A percentile compares a stretch with the other conserved stretches of the same genome.
Conservation (phyloP, 164 flowering plant genomes). For the Vitis amurensis region DNA sequence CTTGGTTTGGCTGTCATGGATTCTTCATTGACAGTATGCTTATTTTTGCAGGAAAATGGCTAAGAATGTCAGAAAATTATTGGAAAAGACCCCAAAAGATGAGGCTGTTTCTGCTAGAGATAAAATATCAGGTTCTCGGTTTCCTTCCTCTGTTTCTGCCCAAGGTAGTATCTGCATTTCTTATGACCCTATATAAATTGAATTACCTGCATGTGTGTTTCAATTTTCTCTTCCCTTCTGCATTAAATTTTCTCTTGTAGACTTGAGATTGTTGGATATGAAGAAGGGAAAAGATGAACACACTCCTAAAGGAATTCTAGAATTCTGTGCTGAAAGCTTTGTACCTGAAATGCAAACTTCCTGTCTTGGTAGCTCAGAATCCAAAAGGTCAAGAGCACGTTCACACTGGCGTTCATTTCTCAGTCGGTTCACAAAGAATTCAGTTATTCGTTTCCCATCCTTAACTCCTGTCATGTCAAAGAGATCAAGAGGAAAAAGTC, state of each 20-base stretch:
- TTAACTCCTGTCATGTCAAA: conserved; percentile 33
- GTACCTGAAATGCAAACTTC: conserved; percentile 12
- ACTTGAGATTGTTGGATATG: conserved; percentile 34
- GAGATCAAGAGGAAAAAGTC: conserved; percentile 24
- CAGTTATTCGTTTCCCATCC: conserved; percentile 29
- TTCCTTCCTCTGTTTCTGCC: conserved; percentile 29
- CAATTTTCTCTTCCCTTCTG: background rate
- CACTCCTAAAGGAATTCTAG: conserved; percentile 49
- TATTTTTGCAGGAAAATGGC: conserved; percentile 5
- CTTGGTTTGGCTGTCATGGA: background rate
- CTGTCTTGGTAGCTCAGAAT: background rate
- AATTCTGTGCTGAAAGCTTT: conserved; percentile 25
- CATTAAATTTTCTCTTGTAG: conserved; percentile 16
- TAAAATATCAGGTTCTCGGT: conserved; percentile 4
- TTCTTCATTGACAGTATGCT: background rate
- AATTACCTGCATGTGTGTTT: background rate
- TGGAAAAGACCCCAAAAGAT: background rate
- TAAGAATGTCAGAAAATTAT: background rate
- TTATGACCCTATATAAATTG: background rate
- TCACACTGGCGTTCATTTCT: conserved; percentile 45
- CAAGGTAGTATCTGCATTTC: conserved; percentile 23
- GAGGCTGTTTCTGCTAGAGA: background rate
- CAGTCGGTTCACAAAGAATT: conserved; percentile 35
- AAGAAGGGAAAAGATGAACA: conserved; percentile 24
- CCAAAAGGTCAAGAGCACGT: conserved; percentile 13